phyloP scores from a whole-genome alignment of 352 stramenopile genomes.

The Phytophthora melonis region DNA sequence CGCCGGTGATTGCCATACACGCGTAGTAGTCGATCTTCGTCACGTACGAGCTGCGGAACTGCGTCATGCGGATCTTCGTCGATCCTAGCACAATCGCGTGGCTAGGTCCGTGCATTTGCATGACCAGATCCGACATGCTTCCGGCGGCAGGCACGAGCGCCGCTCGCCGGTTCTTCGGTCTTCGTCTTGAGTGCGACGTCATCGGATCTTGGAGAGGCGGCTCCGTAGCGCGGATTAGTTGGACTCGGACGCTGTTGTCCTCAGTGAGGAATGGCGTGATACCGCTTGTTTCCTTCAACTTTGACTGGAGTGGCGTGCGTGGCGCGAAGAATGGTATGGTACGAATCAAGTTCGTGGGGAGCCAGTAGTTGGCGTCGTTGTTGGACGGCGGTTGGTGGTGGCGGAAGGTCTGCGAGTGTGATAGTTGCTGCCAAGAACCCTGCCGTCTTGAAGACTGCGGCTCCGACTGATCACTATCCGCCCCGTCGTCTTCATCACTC shows the following conservation, averaged over 20 bases:
- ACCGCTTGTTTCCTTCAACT: constrained; percentile 81
- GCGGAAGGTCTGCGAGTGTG: constrained; percentile 10
- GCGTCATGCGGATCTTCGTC: constrained; percentile 80
- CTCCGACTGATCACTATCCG: constrained; percentile 27
- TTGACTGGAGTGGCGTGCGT: constrained; percentile 74
- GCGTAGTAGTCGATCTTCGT: constrained; percentile 89
- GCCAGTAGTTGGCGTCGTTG: constrained; percentile 67
- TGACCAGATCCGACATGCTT: constrained; percentile 48
- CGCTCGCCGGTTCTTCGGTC: constrained; percentile 46
- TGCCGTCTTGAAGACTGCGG: constrained; percentile 14
- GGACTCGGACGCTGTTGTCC: constrained; percentile 77
- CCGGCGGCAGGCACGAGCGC: constrained; percentile 44
- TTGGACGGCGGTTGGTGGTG: constrained; percentile 9
- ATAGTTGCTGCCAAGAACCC: constrained; percentile 9
- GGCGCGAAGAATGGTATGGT: constrained; percentile 83
- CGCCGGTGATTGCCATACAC: constrained; percentile 79
- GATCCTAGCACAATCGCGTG: constrained; percentile 71
- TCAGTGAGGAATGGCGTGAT: constrained; percentile 72
- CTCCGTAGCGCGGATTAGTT: constrained; percentile 80
- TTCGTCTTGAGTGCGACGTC: constrained; percentile 30
- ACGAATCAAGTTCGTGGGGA: constrained; percentile 81
- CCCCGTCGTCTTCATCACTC: constrained; percentile 43
- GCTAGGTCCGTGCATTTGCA: constrained; percentile 42
- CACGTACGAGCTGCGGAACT: constrained; percentile 86
- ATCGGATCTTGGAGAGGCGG: constrained; percentile 70